Evolutionary conservation across 2,329 filamentous ascomycete species (phyloP).

Genomic region (Ophiostoma fasciatum): DNA sequence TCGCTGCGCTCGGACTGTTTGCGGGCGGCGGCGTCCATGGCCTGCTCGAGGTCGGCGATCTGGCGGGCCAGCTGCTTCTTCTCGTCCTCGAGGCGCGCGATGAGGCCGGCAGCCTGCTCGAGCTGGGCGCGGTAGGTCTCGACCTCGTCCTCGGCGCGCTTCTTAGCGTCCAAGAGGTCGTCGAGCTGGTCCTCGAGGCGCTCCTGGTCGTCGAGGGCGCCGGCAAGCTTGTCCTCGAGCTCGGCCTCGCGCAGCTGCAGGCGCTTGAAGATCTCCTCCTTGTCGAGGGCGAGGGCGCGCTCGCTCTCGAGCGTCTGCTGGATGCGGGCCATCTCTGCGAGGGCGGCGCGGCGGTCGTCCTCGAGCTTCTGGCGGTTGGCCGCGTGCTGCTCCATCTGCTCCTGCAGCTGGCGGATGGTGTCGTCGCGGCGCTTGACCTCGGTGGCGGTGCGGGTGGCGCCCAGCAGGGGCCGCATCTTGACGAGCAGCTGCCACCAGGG

Average conservation of each 20-base stretch:
- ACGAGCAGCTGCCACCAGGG: conserved; percentile 97
- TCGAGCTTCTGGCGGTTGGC: conserved; percentile 67
- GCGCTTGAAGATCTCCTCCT: conserved; percentile 98
- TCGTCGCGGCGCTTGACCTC: conserved; percentile 94
- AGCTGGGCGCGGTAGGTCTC: conserved; percentile 67
- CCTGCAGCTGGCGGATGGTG: conserved; percentile 75
- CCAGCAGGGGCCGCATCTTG: conserved; percentile 87
- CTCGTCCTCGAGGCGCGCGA: conserved; percentile 71
- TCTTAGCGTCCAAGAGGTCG: conserved; percentile 75
- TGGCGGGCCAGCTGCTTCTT: conserved; percentile 60
- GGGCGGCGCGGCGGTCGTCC: conserved; percentile 76
- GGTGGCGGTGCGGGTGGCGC: conserved; percentile 76
- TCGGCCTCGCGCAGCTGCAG: conserved; percentile 83
- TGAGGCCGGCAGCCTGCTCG: conserved; percentile 81
- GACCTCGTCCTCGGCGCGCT: conserved; percentile 71
- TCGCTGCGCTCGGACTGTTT: conserved; percentile 59
- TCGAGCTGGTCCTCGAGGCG: conserved; percentile 88
- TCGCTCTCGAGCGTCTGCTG: conserved; percentile 94
- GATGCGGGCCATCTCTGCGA: conserved; percentile 75
- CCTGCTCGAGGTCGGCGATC: conserved; percentile 53
- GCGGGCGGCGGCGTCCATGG: conserved; percentile 55
- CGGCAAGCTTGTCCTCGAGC: conserved; percentile 81
- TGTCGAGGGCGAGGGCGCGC: conserved; percentile 86
- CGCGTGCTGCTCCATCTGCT: conserved; percentile 65
- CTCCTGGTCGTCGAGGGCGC: conserved; percentile 87